Evolutionary conservation across 2,329 filamentous ascomycete species (phyloP), one percentile per base, ranked within the genome.

Genomic region (Sporothrix curviconia): DNA sequence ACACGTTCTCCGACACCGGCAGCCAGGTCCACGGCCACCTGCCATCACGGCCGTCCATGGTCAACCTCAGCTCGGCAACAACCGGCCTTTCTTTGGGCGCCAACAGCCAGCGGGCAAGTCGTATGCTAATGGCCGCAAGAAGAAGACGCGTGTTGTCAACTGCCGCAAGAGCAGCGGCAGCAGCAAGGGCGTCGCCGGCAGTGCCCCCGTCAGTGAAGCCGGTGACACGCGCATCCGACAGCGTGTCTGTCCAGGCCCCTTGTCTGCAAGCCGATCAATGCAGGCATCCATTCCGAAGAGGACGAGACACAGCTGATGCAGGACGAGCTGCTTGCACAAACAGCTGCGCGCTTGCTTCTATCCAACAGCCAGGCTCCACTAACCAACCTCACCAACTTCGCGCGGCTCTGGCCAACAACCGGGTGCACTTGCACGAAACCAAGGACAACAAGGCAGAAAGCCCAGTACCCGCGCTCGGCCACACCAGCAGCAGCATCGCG

Each of bases 81-180:
- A 79, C 79, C 5, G 84, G 85, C 1, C 71, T 88, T n/a, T 80
- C 81, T 14, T 75, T 90, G 8, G 84, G 85, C 19, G 76, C 81
- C 3, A 79, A 78, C 55, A 76, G 81, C 55, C 73, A 79, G 63
- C 5, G 28, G 74, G 79, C 43, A 82, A 87, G 62, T 74, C 84
- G 3, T 80, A 83, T 60, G 77, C 79, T 22, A 78, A 82, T 34
- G 61, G 60, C 8, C 82, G 88, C 55, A 92, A 89, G 74, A 89
- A 89, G 77, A 95, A 92, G 80, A 90, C 83, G 59, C 80, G 90
- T 19, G 85, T 95, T 14, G 88, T 95, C 60, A 90, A 95, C 66
- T 76, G 95, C 14, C 81, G 90, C n/a, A 83, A 80, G 60, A 76
- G 81, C 61, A 81, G 80, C 65, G 37, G 30, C 55, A 54, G 53